A percentile compares a stretch with the other conserved stretches of the same genome.
These are phyloP conservation scores for Podila verticillata DNA, from an alignment of 192 early-diverging fungal genomes.

Conservation along the genomic window DNA sequence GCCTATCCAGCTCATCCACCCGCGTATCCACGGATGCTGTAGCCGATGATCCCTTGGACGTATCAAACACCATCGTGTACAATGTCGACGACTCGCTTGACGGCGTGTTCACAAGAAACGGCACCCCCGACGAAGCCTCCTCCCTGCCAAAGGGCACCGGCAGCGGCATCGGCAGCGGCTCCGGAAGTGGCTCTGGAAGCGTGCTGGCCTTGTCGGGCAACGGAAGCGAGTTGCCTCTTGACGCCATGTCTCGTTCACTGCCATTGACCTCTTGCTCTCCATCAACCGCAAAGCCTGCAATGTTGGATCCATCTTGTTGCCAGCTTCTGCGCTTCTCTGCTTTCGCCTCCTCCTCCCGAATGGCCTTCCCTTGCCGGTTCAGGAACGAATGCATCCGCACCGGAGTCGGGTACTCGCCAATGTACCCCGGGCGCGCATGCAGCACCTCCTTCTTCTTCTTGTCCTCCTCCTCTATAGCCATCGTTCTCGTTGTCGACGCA, in stretches of 20 bases:
- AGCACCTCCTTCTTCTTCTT: constrained; percentile 3
- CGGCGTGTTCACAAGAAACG: not conserved
- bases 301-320: not conserved
- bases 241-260: not conserved
- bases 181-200: constrained; percentile 3
- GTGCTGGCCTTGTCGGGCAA: not conserved
- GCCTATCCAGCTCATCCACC: not conserved
- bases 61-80: not conserved
- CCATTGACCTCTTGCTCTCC: not conserved
- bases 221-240: constrained; percentile 15
- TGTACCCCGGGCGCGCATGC: constrained; percentile 32
- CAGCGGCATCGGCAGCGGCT: too few relatives aligned
- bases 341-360: constrained; percentile 4
- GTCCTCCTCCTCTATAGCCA: too few relatives aligned
- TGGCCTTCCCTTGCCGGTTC: constrained; percentile 8
- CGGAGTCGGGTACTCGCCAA: constrained; percentile 33
- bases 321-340: not conserved
- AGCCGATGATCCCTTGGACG: not conserved
- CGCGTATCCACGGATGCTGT: not conserved
- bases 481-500: too few relatives aligned
- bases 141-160: not conserved
- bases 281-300: not conserved
- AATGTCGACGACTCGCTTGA: not conserved
- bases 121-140: not conserved
- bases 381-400: constrained; percentile 31